phyloP scores from a whole-genome alignment of 1,139 yeast genomes.

The Taphrina deformans region DNA sequence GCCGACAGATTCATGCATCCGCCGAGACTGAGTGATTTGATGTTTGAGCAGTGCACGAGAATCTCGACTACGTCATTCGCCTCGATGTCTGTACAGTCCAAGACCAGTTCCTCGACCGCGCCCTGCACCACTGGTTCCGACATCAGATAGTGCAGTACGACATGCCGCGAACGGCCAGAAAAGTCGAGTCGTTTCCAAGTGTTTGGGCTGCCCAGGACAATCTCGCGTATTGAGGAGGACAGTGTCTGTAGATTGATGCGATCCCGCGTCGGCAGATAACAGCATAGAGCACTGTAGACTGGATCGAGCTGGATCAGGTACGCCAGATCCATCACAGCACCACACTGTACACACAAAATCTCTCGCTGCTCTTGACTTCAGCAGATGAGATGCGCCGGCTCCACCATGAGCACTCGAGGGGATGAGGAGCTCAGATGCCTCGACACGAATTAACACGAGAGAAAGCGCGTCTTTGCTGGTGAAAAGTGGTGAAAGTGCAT shows the following conservation, averaged over 20 bases:
- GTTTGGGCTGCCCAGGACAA: neutral
- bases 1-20: constrained; percentile 3
- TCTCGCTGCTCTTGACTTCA: neutral
- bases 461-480: neutral
- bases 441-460: constrained; percentile 4
- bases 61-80: neutral
- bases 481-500: too few relatives aligned
- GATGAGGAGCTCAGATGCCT: neutral
- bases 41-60: neutral
- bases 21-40: neutral
- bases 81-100: constrained; percentile 13
- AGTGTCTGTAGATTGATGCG: neutral
- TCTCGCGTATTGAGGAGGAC: neutral
- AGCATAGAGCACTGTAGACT: constrained; percentile 1
- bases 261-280: constrained; percentile 1
- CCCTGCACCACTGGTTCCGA: neutral
- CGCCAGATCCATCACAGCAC: neutral
- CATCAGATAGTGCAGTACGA: constrained; percentile 4
- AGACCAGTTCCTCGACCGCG: neutral
- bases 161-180: constrained; percentile 12
- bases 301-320: constrained; percentile 10
- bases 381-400: neutral
- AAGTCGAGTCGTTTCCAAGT: constrained; percentile 15
- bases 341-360: too few relatives aligned
- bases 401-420: too few relatives aligned